phyloP scores from a whole-genome alignment of 306 rosid species.

The Cucumis sativus region DNA sequence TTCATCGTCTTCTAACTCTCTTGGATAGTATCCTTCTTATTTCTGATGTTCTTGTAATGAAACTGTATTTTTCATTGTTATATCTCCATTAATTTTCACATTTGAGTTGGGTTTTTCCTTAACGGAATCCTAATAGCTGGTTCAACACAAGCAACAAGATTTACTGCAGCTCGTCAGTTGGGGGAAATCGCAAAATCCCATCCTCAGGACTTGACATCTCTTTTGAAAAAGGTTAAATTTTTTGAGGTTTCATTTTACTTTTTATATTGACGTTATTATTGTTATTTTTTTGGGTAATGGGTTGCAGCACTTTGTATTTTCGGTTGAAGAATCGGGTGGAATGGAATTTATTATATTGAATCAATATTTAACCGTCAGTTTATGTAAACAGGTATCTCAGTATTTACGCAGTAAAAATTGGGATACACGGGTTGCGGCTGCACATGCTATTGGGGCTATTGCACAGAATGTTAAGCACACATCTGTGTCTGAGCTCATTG shows the following conservation, averaged over 20 bases:
- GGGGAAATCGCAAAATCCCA: slow-evolving; percentile 95
- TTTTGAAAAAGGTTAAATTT: slow-evolving; percentile 61
- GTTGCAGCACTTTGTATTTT: neutral
- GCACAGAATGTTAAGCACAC: slow-evolving; percentile 81
- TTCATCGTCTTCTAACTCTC: slow-evolving; percentile 93
- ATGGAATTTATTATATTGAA: neutral
- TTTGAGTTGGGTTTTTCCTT: slow-evolving; percentile 19
- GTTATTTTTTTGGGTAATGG: neutral
- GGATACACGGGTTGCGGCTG: slow-evolving; percentile 98
- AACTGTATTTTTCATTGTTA: neutral
- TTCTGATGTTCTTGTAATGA: neutral
- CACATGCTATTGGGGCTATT: slow-evolving; percentile 88
- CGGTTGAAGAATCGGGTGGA: neutral
- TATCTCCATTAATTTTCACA: neutral
- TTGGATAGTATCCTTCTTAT: slow-evolving; percentile 80
- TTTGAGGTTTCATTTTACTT: neutral
- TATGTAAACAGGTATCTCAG: slow-evolving; percentile 54
- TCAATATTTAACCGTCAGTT: neutral
- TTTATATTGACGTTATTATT: neutral
- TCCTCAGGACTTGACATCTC: slow-evolving; percentile 79
- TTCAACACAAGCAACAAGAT: slow-evolving; percentile 90
- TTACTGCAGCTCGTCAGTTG: slow-evolving; percentile 94
- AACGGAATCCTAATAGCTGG: slow-evolving; percentile 62
- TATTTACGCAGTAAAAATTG: slow-evolving; percentile 75
- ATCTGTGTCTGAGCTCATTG: slow-evolving; percentile 50